These are phyloP conservation scores for Saccharata proteae DNA, from an alignment of 2,329 filamentous ascomycete genomes.

Conservation along the genomic window DNA sequence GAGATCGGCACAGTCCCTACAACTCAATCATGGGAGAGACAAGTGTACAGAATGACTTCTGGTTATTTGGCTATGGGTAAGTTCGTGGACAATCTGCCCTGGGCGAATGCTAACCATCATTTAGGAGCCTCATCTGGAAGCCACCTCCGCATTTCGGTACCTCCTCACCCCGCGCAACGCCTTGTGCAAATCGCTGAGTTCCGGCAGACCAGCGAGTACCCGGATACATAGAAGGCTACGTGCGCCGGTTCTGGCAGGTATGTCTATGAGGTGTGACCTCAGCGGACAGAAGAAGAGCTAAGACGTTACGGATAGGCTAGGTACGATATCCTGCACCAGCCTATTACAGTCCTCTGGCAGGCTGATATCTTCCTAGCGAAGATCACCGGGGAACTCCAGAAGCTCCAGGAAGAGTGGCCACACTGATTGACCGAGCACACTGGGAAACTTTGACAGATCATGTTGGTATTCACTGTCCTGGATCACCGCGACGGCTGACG, in stretches of 20 bases:
- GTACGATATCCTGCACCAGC: too few species aligned
- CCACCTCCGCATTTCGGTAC: conserved; percentile 90
- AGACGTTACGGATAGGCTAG: conserved; percentile 20
- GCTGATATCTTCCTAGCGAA: conserved; percentile 44
- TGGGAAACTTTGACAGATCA: conserved; percentile 67
- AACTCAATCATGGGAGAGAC: too few species aligned
- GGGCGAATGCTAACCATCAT: conserved; percentile 9
- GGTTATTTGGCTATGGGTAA: conserved; percentile 96
- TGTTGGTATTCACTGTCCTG: conserved; percentile 26
- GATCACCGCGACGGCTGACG: conserved; percentile 37
- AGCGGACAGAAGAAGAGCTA: conserved; percentile 15
- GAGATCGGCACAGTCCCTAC: too few species aligned
- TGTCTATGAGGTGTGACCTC: conserved; percentile 19
- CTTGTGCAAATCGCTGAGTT: conserved; percentile 4
- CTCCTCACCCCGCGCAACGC: conserved; percentile 1
- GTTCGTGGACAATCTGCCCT: conserved; percentile 17
- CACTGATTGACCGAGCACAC: conserved; percentile 71
- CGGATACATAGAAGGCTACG: conserved; percentile 86
- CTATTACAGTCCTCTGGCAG: too few species aligned
- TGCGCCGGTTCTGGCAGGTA: conserved; percentile 97
- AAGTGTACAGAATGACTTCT: conserved; percentile 68
- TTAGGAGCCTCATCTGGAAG: conserved; percentile 93
- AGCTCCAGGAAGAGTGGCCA: conserved; percentile 81
- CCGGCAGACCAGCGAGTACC: conserved; percentile 64
- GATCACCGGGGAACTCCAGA: conserved; percentile 89